Evolutionary conservation across 768 basidiomycete genomes (phyloP).

Genomic region (Butyriboletus loyo): DNA sequence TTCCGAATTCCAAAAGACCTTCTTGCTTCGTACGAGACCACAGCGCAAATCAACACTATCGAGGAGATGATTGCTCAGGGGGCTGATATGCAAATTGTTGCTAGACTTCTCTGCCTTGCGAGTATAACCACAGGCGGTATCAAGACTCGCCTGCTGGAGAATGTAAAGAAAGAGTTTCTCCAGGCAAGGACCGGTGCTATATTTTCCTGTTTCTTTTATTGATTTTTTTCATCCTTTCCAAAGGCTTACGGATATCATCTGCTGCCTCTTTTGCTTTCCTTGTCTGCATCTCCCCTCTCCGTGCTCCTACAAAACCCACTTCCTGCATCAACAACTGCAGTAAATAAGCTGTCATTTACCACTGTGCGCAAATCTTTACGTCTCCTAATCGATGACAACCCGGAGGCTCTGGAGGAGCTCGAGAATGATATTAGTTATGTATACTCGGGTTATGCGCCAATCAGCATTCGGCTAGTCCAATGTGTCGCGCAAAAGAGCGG

Average conservation of each 20-base stretch:
- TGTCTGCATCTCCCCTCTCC: conserved; percentile 64
- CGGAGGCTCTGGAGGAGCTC: conserved; percentile 71
- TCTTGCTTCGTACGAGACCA: conserved; percentile 87
- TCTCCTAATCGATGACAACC: conserved; percentile 86
- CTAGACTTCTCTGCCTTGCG: conserved; percentile 82
- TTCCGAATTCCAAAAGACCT: conserved; percentile 54
- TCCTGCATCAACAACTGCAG: conserved; percentile 47
- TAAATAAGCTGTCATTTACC: conserved; percentile 67
- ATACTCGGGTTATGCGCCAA: conserved; percentile 95
- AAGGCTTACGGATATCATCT: conserved; percentile 76
- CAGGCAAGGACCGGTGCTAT: conserved; percentile 47
- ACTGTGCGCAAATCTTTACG: conserved; percentile 78
- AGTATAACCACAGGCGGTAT: conserved; percentile 84
- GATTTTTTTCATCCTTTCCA: conserved; percentile 17
- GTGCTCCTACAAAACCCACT: conserved; percentile 65
- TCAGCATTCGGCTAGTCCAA: conserved; percentile 88
- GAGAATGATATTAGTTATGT: conserved; percentile 96
- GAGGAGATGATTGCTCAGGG: conserved; percentile 90
- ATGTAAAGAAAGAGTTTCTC: conserved; percentile 86
- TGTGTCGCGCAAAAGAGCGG: conserved; percentile 90
- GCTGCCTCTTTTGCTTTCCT: conserved; percentile 63
- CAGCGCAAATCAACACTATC: conserved; percentile 77
- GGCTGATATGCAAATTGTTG: conserved; percentile 71
- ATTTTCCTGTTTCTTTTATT: not conserved
- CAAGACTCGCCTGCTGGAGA: conserved; percentile 82